Percentiles rank a stretch among this genome's conserved stretches.
Conservation (phyloP, 306 rosid species). For the Trichosanthes truncata region DNA sequence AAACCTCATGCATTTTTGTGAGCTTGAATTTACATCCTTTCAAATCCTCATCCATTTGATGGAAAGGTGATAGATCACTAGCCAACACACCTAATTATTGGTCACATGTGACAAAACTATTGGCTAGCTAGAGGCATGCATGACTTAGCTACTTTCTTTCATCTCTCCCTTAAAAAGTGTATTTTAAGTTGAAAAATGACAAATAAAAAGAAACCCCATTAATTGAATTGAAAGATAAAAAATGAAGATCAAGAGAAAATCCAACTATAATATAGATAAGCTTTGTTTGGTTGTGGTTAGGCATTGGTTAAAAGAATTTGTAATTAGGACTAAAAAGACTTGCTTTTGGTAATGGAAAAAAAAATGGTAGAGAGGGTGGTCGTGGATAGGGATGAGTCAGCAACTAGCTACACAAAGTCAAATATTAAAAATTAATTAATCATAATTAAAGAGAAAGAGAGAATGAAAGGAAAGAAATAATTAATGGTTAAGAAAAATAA, state of each 20-base stretch:
- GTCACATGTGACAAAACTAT: not conserved
- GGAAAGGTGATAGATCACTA: not conserved
- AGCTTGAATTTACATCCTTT: not conserved
- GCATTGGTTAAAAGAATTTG: not conserved
- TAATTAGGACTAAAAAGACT: not conserved
- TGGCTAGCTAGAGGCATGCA: not conserved
- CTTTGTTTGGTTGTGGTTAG: slow-evolving; percentile 6
- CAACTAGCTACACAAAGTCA: slow-evolving; percentile 2
- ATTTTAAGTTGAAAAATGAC: not conserved
- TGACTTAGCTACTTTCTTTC: not conserved
- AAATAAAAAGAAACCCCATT: slow-evolving; percentile 4
- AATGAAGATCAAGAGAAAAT: not conserved
- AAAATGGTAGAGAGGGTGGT: not conserved
- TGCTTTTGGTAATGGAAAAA: not conserved
- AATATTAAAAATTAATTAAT: not conserved
- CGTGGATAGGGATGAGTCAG: slow-evolving; percentile 1
- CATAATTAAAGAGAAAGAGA: not conserved
- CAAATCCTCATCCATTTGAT: not conserved
- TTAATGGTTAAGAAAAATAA: not conserved
- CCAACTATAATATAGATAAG: not conserved
- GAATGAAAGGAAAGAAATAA: not conserved
- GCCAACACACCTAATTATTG: not conserved
- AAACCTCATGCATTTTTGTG: not conserved
- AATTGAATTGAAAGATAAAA: not conserved
- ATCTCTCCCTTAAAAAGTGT: not conserved